These are phyloP conservation scores for Hymenoscyphus scutula DNA, from an alignment of 2,329 filamentous ascomycete genomes.

Conservation along the genomic window DNA sequence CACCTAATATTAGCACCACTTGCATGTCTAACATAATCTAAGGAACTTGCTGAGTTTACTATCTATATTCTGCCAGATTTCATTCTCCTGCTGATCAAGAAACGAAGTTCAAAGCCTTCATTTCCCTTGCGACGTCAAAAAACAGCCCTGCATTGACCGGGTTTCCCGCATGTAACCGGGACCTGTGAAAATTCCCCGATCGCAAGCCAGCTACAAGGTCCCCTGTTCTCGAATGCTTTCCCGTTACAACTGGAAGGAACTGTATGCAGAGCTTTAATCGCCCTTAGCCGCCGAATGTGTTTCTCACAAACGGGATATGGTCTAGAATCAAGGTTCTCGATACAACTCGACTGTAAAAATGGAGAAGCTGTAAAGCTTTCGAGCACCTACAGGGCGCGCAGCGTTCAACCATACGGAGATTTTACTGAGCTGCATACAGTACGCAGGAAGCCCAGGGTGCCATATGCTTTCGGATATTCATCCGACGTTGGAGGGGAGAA, in stretches of 20 bases:
- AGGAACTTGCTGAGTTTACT: neutral
- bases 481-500: neutral
- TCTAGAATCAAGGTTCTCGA: neutral
- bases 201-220: neutral
- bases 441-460: neutral
- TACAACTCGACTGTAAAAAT: neutral
- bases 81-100: neutral
- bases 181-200: slow-evolving; percentile 16
- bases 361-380: neutral
- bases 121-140: neutral
- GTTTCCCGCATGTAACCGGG: slow-evolving; percentile 2
- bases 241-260: neutral
- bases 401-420: slow-evolving; percentile 5
- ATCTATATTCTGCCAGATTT: neutral
- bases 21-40: neutral
- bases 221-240: neutral
- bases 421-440: slow-evolving; percentile 5
- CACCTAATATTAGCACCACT: neutral
- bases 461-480: slow-evolving; percentile 1
- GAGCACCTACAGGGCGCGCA: neutral
- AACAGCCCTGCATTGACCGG: slow-evolving; percentile 9
- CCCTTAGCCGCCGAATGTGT: neutral
- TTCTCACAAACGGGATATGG: neutral
- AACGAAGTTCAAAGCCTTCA: neutral
- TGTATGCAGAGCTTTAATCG: neutral